Percentiles rank a stretch among this genome's conserved stretches.
These are phyloP conservation scores for Tinospora cordifolia DNA, from an alignment of 164 flowering plant genomes.

Conservation along the genomic window DNA sequence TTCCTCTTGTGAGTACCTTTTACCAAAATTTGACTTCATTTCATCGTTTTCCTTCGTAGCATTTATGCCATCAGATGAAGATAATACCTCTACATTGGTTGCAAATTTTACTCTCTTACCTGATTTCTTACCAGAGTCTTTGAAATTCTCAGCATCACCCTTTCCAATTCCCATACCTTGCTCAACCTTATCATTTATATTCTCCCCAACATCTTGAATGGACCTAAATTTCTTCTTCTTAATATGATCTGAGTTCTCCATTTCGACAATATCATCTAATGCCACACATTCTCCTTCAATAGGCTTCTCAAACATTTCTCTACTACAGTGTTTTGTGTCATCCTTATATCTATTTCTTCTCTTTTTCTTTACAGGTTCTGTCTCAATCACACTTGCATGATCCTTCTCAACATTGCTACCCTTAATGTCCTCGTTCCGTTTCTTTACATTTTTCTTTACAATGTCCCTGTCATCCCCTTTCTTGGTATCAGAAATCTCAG, in stretches of 20 bases:
- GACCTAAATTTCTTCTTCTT: slow-evolving; percentile 12
- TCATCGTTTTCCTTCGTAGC: neutral
- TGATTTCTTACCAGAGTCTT: slow-evolving; percentile 8
- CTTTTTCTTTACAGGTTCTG: neutral
- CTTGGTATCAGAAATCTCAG: neutral
- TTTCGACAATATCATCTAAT: neutral
- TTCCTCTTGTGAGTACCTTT: slow-evolving; percentile 42
- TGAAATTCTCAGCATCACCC: neutral
- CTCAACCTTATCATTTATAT: slow-evolving; percentile 1
- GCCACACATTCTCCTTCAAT: neutral
- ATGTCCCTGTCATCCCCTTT: neutral
- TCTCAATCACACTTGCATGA: neutral
- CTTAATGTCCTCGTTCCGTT: slow-evolving; percentile 2
- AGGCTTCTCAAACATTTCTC: neutral
- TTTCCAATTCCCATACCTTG: neutral
- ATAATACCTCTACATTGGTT: slow-evolving; percentile 33
- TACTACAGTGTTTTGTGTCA: neutral
- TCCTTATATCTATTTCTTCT: neutral
- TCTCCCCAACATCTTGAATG: slow-evolving; percentile 7
- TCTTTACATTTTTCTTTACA: slow-evolving; percentile 7
- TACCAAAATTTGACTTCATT: slow-evolving; percentile 31
- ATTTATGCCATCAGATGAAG: slow-evolving; percentile 13
- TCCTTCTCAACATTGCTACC: neutral
- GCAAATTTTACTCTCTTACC: slow-evolving; percentile 35
- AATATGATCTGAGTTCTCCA: neutral